Evolutionary conservation across 495 filamentous ascomycete genomes (phyloP).

Genomic region (Annulohypoxylon moriforme): DNA sequence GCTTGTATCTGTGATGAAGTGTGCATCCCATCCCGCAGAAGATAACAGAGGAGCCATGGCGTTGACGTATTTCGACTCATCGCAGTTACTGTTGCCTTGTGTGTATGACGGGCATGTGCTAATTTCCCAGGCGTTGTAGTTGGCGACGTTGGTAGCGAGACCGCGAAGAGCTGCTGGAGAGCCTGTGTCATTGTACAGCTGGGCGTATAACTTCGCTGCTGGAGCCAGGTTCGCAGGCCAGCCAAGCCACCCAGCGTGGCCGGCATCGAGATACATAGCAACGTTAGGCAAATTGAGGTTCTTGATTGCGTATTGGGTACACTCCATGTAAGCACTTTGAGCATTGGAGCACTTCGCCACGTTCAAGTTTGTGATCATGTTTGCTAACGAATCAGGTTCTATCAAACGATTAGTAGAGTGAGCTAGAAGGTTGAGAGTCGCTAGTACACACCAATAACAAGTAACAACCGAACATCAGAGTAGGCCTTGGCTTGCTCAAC

Average conservation of each 20-base stretch:
- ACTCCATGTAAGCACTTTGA: slow-evolving; percentile 65
- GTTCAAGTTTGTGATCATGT: slow-evolving; percentile 72
- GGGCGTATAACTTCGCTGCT: slow-evolving; percentile 69
- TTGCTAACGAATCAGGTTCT: slow-evolving; percentile 74
- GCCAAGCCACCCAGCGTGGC: slow-evolving; percentile 79
- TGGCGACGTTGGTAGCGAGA: slow-evolving; percentile 79
- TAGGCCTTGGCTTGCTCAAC: slow-evolving; percentile 37
- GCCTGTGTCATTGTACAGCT: slow-evolving; percentile 69
- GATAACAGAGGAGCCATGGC: slow-evolving; percentile 70
- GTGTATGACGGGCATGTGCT: slow-evolving; percentile 67
- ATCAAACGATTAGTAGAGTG: slow-evolving; percentile 22
- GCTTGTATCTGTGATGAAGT: slow-evolving; percentile 68
- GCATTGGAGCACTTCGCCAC: slow-evolving; percentile 69
- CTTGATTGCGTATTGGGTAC: slow-evolving; percentile 69
- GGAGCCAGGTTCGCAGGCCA: slow-evolving; percentile 75
- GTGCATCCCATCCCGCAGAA: slow-evolving; percentile 67
- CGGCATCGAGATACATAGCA: slow-evolving; percentile 77
- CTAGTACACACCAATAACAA: slow-evolving; percentile 39
- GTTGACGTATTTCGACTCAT: slow-evolving; percentile 75
- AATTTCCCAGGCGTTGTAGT: slow-evolving; percentile 73
- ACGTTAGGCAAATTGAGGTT: slow-evolving; percentile 72
- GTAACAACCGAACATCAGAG: slow-evolving; percentile 52
- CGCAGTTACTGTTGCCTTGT: slow-evolving; percentile 59
- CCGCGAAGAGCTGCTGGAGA: slow-evolving; percentile 70
- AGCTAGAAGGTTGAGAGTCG: background rate